Evolutionary conservation across 495 filamentous ascomycete genomes (phyloP).

Genomic region (Talaromyces ruber): DNA sequence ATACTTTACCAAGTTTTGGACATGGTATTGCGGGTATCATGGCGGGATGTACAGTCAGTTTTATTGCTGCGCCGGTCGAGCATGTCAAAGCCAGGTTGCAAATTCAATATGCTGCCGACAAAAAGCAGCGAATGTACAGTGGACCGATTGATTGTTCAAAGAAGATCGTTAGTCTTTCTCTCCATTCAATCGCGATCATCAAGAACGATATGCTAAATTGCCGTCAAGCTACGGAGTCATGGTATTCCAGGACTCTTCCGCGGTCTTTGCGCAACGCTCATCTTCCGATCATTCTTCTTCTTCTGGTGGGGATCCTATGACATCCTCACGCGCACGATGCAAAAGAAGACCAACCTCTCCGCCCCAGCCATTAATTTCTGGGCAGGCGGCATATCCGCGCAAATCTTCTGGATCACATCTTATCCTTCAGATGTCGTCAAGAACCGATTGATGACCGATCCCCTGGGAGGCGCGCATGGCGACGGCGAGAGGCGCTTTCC

Average conservation of each 20-base stretch:
- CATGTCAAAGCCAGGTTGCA: slow-evolving; percentile 93
- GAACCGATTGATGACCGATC: slow-evolving; percentile 95
- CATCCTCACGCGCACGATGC: slow-evolving; percentile 60
- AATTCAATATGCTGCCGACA: slow-evolving; percentile 76
- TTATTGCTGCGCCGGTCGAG: slow-evolving; percentile 90
- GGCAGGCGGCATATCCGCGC: slow-evolving; percentile 87
- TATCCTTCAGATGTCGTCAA: slow-evolving; percentile 96
- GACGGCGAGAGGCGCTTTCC: slow-evolving; percentile 63
- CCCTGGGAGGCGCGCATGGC: slow-evolving; percentile 58
- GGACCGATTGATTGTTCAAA: slow-evolving; percentile 76
- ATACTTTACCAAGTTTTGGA: slow-evolving; percentile 63
- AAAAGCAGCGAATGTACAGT: slow-evolving; percentile 65
- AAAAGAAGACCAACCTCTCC: slow-evolving; percentile 58
- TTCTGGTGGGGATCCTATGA: slow-evolving; percentile 97
- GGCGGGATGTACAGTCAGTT: slow-evolving; percentile 82
- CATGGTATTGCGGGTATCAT: slow-evolving; percentile 82
- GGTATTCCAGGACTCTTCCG: slow-evolving; percentile 77
- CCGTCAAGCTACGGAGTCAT: slow-evolving; percentile 41
- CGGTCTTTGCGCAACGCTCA: slow-evolving; percentile 71
- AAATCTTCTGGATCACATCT: slow-evolving; percentile 85
- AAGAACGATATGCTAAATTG: slow-evolving; percentile 11
- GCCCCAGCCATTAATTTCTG: slow-evolving; percentile 87
- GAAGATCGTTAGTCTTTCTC: slow-evolving; percentile 50
- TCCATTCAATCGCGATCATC: not conserved
- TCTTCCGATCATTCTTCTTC: slow-evolving; percentile 93